phyloP scores from a whole-genome alignment of 495 filamentous ascomycete genomes.

The Penicillium simplicissimum region DNA sequence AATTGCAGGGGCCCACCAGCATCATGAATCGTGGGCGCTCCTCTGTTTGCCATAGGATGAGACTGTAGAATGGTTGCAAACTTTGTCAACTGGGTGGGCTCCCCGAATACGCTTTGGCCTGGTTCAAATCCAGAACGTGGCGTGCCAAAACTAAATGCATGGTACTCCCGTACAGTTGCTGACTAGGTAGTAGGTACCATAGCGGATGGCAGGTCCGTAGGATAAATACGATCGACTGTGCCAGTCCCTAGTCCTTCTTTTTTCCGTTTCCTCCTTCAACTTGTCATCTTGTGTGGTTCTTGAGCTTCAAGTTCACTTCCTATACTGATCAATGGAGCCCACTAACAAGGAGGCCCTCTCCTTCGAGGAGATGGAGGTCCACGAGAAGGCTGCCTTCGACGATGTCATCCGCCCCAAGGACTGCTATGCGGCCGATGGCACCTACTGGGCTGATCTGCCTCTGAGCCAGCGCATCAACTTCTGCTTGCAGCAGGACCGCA shows the following conservation, averaged over 20 bases:
- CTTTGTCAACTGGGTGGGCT: background rate
- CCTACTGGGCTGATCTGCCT: conserved; percentile 85
- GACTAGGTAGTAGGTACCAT: background rate
- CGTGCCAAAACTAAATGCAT: background rate
- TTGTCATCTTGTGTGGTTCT: background rate
- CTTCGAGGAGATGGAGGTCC: conserved; percentile 54
- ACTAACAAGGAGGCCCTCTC: conserved; percentile 36
- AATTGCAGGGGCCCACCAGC: conserved; percentile 12
- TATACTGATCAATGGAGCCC: conserved; percentile 14
- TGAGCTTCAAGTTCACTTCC: conserved; percentile 1
- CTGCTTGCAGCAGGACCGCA: conserved; percentile 62
- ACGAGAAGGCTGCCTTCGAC: conserved; percentile 71
- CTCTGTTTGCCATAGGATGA: conserved; percentile 15
- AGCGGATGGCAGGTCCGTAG: background rate
- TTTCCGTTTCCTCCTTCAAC: background rate
- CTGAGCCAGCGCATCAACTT: conserved; percentile 64
- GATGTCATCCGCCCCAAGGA: conserved; percentile 77
- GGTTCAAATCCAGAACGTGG: conserved; percentile 2
- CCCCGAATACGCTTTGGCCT: conserved; percentile 3
- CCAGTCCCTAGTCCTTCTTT: background rate
- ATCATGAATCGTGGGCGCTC: conserved; percentile 14
- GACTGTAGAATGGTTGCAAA: background rate
- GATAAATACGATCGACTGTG: conserved; percentile 6
- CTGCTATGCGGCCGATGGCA: conserved; percentile 69
- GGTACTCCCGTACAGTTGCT: background rate